Evolutionary conservation across 495 filamentous ascomycete genomes (phyloP).

Genomic region (Podospora pseudocomata): DNA sequence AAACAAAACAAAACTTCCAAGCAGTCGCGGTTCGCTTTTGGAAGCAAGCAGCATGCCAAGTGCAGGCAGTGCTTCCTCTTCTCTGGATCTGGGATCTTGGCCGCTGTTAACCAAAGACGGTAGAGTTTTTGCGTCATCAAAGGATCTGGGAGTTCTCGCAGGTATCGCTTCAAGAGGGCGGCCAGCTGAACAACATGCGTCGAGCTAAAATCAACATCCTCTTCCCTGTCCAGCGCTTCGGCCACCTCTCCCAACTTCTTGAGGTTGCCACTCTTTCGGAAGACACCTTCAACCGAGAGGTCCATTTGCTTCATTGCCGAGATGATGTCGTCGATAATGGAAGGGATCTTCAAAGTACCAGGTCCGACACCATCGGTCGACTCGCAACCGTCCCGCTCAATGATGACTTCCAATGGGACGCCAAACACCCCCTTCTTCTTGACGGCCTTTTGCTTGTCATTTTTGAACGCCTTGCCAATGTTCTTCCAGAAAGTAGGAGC

Average conservation of each 20-base stretch:
- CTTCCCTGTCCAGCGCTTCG: slow-evolving; percentile 76
- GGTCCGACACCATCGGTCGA: slow-evolving; percentile 94
- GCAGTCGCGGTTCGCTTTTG: slow-evolving; percentile 87
- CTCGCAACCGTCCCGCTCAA: slow-evolving; percentile 91
- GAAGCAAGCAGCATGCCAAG: slow-evolving; percentile 87
- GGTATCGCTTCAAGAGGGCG: slow-evolving; percentile 90
- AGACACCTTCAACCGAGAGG: slow-evolving; percentile 97
- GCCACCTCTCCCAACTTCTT: slow-evolving; percentile 79
- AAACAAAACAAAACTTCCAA: slow-evolving; percentile 94
- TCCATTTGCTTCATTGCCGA: slow-evolving; percentile 97
- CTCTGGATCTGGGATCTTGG: slow-evolving; percentile 82
- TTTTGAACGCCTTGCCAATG: slow-evolving; percentile 93
- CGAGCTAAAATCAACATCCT: slow-evolving; percentile 73
- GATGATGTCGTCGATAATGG: slow-evolving; percentile 85
- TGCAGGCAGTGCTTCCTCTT: slow-evolving; percentile 83
- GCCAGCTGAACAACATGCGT: slow-evolving; percentile 91
- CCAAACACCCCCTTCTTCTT: slow-evolving; percentile 96
- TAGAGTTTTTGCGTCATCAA: slow-evolving; percentile 94
- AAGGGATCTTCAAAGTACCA: slow-evolving; percentile 80
- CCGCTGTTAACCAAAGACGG: slow-evolving; percentile 80
- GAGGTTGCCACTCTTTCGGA: slow-evolving; percentile 99
- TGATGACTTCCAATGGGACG: slow-evolving; percentile 75
- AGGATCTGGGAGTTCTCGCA: slow-evolving; percentile 91
- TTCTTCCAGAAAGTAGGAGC: slow-evolving; percentile 90
- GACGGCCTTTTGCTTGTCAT: slow-evolving; percentile 67